Evolutionary conservation across 345 rosid genomes (phyloP).

Genomic region (Gossypium mustelinum): DNA sequence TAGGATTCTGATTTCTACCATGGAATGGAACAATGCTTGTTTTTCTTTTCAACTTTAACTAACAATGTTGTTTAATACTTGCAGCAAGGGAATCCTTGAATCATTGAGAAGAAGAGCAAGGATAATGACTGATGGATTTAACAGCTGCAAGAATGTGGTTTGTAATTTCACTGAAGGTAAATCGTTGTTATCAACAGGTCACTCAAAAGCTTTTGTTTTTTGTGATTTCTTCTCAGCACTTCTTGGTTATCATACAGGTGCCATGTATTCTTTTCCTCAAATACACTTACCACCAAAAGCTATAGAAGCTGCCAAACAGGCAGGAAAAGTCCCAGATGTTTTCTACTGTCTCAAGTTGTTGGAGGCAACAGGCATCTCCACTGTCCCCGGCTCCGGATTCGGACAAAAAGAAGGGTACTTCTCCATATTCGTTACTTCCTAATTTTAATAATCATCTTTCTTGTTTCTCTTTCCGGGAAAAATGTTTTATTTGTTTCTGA

Average conservation of each 20-base stretch:
- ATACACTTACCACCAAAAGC: slow-evolving; percentile 77
- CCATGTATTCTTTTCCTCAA: slow-evolving; percentile 99
- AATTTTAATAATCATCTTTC: not conserved
- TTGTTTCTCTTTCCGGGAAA: not conserved
- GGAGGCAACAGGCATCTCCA: slow-evolving; percentile 98
- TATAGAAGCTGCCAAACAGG: slow-evolving; percentile 71
- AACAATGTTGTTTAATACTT: slow-evolving; percentile 12
- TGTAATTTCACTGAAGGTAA: slow-evolving; percentile 98
- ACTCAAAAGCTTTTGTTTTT: not conserved
- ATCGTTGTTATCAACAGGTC: not conserved
- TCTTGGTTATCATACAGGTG: slow-evolving; percentile 45
- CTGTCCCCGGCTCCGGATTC: slow-evolving; percentile 98
- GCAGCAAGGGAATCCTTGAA: slow-evolving; percentile 86
- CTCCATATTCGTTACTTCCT: not conserved
- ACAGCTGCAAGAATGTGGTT: slow-evolving; percentile 92
- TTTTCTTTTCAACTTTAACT: slow-evolving; percentile 9
- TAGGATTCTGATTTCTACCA: not conserved
- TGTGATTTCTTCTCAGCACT: not conserved
- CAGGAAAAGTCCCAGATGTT: slow-evolving; percentile 89
- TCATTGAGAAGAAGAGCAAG: slow-evolving; percentile 89
- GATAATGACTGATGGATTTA: slow-evolving; percentile 97
- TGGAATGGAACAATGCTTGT: not conserved
- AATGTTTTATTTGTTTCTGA: not conserved
- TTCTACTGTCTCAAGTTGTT: slow-evolving; percentile 93
- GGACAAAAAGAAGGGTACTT: slow-evolving; percentile 96